These are phyloP conservation scores for Blastobotrys raffinosifermentans DNA, from an alignment of 1,139 yeast genomes.

Conservation along the genomic window DNA sequence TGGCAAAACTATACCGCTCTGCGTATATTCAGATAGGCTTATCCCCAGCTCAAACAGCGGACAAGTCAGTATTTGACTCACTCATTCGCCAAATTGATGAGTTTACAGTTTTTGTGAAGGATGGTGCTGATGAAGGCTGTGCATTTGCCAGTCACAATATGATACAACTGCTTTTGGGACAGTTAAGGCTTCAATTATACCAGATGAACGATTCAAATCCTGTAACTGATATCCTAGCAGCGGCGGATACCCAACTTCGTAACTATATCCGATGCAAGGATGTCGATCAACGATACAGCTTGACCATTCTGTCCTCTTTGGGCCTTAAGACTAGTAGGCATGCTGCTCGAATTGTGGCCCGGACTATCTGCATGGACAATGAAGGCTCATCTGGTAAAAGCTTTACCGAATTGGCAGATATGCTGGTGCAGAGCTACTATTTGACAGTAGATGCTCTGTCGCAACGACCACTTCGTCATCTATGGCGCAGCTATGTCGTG, in stretches of 20 bases:
- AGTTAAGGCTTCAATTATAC: neutral
- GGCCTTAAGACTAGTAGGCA: too few species aligned
- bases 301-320: too few species aligned
- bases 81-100: slow-evolving; percentile 12
- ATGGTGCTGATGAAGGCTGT: neutral
- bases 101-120: slow-evolving; percentile 6
- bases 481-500: slow-evolving; percentile 4
- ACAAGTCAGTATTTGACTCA: slow-evolving; percentile 8
- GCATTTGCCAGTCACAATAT: slow-evolving; percentile 1
- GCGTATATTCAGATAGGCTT: slow-evolving; percentile 6
- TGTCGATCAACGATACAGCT: neutral
- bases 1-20: slow-evolving; percentile 4
- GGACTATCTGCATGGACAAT: too few species aligned
- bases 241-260: neutral
- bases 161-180: neutral
- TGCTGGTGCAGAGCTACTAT: too few species aligned
- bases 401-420: too few species aligned
- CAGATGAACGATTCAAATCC: neutral
- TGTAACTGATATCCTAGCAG: neutral
- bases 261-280: neutral
- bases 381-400: too few species aligned
- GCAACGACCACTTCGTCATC: too few species aligned
- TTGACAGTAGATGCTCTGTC: too few species aligned
- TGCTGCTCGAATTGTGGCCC: too few species aligned
- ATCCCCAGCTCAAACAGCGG: slow-evolving; percentile 6